phyloP scores from a whole-genome alignment of 2,329 filamentous ascomycete species.

The Stagonosporopsis vannaccii region DNA sequence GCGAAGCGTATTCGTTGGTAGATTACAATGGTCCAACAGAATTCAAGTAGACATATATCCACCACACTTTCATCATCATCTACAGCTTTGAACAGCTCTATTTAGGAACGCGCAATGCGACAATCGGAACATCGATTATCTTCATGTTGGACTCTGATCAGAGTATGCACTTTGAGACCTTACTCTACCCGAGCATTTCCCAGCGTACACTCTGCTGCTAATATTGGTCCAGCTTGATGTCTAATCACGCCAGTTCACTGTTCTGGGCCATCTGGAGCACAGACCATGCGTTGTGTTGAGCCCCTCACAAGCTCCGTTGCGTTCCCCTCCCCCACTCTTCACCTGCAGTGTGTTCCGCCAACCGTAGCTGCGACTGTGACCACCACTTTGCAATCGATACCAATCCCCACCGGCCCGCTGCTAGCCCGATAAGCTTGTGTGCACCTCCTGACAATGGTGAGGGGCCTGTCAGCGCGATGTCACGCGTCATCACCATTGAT shows the following conservation, averaged over 20 bases:
- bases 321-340: constrained; percentile 36
- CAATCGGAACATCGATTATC: too few relatives aligned
- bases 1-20: constrained; percentile 35
- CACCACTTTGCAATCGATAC: constrained; percentile 9
- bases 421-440: constrained; percentile 22
- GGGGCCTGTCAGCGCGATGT: constrained; percentile 17
- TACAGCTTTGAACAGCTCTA: too few relatives aligned
- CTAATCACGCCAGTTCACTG: neutral
- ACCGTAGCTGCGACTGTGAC: constrained; percentile 9
- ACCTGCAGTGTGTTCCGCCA: constrained; percentile 7
- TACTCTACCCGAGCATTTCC: too few relatives aligned
- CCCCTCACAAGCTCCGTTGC: neutral
- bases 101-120: too few relatives aligned
- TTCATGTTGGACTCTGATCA: neutral
- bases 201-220: too few relatives aligned
- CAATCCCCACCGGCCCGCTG: constrained; percentile 1
- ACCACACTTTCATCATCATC: neutral
- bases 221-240: too few relatives aligned
- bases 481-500: constrained; percentile 21
- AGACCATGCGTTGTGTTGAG: neutral
- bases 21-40: constrained; percentile 30
- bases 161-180: neutral
- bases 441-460: constrained; percentile 7
- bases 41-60: neutral
- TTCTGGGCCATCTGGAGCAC: constrained; percentile 21